Conservation (phyloP, 495 filamentous ascomycete genomes). For the Aspergillus taichungensis region DNA sequence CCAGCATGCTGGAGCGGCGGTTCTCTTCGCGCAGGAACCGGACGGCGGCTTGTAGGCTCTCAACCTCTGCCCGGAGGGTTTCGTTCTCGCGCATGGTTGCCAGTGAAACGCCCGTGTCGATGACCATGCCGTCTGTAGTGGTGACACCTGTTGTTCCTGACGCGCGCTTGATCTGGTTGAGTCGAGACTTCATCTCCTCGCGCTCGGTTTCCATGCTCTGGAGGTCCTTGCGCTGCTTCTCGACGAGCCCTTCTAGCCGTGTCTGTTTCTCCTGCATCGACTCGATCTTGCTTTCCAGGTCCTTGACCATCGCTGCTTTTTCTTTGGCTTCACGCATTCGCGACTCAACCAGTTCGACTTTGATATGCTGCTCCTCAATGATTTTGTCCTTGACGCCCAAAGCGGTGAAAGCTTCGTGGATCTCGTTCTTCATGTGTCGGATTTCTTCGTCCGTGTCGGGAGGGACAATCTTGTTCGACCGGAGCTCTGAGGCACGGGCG, state of each 20-base stretch:
- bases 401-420: constrained; percentile 50
- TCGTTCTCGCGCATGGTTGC: constrained; percentile 68
- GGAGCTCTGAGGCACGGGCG: constrained; percentile 67
- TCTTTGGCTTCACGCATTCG: constrained; percentile 46
- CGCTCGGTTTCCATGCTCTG: constrained; percentile 50
- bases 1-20: constrained; percentile 51
- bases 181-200: constrained; percentile 65
- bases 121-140: constrained; percentile 33
- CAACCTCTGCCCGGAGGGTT: constrained; percentile 59
- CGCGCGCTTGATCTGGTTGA: constrained; percentile 44
- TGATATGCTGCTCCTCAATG: constrained; percentile 76
- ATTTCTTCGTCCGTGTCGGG: constrained; percentile 75
- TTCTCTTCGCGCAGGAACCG: constrained; percentile 73
- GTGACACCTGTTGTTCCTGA: constrained; percentile 45
- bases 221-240: constrained; percentile 35
- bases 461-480: constrained; percentile 64
- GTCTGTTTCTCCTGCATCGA: constrained; percentile 40
- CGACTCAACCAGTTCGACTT: constrained; percentile 47
- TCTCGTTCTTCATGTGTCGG: constrained; percentile 64
- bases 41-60: constrained; percentile 62
- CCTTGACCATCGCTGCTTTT: constrained; percentile 38
- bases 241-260: constrained; percentile 28
- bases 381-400: constrained; percentile 84
- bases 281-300: constrained; percentile 52
- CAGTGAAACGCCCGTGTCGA: constrained; percentile 34